A percentile compares a stretch with the other conserved stretches of the same genome.
Conservation (phyloP, 192 early-diverging fungal species). For the Jimgerdemannia lactiflua region DNA sequence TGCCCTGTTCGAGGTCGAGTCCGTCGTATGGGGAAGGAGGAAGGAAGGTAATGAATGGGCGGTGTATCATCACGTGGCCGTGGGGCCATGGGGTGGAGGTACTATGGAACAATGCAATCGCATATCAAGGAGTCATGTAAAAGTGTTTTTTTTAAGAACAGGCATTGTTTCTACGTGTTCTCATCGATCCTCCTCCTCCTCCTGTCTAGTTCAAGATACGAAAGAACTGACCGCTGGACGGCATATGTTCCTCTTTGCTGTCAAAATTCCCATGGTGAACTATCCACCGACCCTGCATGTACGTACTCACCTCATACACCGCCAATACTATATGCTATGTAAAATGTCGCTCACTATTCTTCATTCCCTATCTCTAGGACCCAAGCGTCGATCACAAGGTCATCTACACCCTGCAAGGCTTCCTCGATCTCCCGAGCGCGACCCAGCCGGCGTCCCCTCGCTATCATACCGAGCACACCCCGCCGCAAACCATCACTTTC, state of each 20-base stretch:
- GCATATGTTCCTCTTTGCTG: slow-evolving; percentile 30
- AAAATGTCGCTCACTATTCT: no score
- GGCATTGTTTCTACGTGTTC: no score
- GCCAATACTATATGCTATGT: no score
- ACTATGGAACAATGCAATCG: no score
- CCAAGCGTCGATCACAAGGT: slow-evolving; percentile 12
- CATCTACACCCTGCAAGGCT: slow-evolving; percentile 21
- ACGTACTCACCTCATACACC: background rate
- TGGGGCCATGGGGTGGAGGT: no score
- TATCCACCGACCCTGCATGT: slow-evolving; percentile 22
- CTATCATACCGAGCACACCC: background rate
- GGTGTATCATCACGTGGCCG: no score
- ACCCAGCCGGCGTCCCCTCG: background rate
- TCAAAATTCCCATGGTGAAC: slow-evolving; percentile 25
- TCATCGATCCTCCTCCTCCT: no score
- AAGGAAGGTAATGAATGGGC: no score
- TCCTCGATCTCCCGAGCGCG: slow-evolving; percentile 7
- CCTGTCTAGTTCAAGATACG: background rate
- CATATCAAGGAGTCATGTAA: no score
- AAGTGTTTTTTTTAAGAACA: no score
- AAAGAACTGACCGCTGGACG: slow-evolving; percentile 13
- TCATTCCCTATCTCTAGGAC: background rate
- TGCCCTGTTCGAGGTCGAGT: no score
- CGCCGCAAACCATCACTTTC: slow-evolving; percentile 16
- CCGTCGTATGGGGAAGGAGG: no score